phyloP scores from a whole-genome alignment of 164 flowering plant genomes.

The Echeveria elegans region DNA sequence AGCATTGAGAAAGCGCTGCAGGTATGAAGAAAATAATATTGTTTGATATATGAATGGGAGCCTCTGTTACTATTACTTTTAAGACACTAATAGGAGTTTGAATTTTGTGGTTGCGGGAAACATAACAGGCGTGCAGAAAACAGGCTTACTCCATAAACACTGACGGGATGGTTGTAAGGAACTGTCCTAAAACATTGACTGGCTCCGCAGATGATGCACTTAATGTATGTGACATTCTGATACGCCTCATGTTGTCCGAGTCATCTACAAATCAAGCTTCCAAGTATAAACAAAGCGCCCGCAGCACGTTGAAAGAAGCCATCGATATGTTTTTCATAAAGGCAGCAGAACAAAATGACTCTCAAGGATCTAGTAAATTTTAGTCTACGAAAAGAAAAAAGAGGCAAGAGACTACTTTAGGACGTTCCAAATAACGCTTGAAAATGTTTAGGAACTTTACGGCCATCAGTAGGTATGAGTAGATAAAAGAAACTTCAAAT shows the following conservation, averaged over 20 bases:
- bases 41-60: too few species aligned
- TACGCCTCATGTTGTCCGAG: slow-evolving; percentile 31
- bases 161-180: slow-evolving; percentile 21
- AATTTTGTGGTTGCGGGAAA: background rate
- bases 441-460: too few species aligned
- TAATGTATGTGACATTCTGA: slow-evolving; percentile 37
- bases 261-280: slow-evolving; percentile 16
- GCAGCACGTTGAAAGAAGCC: slow-evolving; percentile 54
- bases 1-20: slow-evolving; percentile 47
- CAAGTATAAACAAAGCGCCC: slow-evolving; percentile 14
- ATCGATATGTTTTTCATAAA: slow-evolving; percentile 49
- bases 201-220: slow-evolving; percentile 26
- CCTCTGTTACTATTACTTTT: too few species aligned
- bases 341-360: slow-evolving; percentile 22
- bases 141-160: slow-evolving; percentile 23
- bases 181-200: slow-evolving; percentile 19
- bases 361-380: background rate
- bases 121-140: slow-evolving; percentile 63
- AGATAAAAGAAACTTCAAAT: background rate
- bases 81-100: too few species aligned
- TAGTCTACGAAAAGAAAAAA: background rate
- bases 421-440: background rate
- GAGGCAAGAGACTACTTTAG: background rate
- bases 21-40: too few species aligned
- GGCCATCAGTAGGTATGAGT: too few species aligned